These are phyloP conservation scores for Phytopythium helicoides DNA, from an alignment of 352 stramenopile genomes.

Conservation along the genomic window DNA sequence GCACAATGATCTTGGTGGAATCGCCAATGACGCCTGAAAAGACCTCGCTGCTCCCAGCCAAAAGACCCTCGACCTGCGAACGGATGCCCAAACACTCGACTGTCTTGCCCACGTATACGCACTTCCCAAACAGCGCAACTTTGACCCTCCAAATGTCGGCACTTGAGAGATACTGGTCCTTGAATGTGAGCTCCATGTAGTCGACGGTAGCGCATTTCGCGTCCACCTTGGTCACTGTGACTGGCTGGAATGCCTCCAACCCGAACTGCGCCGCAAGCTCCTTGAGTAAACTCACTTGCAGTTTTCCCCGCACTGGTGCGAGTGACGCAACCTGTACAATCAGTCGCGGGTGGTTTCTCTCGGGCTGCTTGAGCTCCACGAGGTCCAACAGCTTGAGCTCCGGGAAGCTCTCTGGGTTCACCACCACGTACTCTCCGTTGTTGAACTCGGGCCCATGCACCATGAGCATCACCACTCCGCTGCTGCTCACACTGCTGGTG, in stretches of 20 bases:
- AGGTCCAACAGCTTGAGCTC: slow-evolving; percentile 55
- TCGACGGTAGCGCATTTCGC: slow-evolving; percentile 59
- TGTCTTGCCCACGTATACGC: slow-evolving; percentile 74
- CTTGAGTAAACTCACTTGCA: slow-evolving; percentile 77
- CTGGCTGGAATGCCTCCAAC: slow-evolving; percentile 57
- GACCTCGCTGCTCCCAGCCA: slow-evolving; percentile 63
- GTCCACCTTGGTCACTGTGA: slow-evolving; percentile 59
- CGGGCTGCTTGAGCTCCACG: slow-evolving; percentile 57
- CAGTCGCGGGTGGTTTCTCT: slow-evolving; percentile 55
- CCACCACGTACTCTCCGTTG: slow-evolving; percentile 59
- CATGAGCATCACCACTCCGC: slow-evolving; percentile 51
- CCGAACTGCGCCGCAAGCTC: slow-evolving; percentile 73
- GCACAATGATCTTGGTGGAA: slow-evolving; percentile 96
- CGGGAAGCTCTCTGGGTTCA: slow-evolving; percentile 76
- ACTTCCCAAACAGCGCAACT: slow-evolving; percentile 70
- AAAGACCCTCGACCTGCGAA: slow-evolving; percentile 90
- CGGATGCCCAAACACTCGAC: slow-evolving; percentile 76
- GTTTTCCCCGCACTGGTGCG: slow-evolving; percentile 59
- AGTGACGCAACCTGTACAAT: slow-evolving; percentile 66
- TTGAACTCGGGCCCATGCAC: slow-evolving; percentile 73
- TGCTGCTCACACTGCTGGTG: slow-evolving; percentile 29
- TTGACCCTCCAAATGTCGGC: slow-evolving; percentile 90
- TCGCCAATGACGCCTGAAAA: slow-evolving; percentile 93
- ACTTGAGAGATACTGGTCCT: slow-evolving; percentile 90
- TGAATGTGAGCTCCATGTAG: slow-evolving; percentile 89